Evolutionary conservation across 164 flowering plant species (phyloP), one percentile per base, ranked within the genome.

Genomic region (Magnolia kwangsiensis): DNA sequence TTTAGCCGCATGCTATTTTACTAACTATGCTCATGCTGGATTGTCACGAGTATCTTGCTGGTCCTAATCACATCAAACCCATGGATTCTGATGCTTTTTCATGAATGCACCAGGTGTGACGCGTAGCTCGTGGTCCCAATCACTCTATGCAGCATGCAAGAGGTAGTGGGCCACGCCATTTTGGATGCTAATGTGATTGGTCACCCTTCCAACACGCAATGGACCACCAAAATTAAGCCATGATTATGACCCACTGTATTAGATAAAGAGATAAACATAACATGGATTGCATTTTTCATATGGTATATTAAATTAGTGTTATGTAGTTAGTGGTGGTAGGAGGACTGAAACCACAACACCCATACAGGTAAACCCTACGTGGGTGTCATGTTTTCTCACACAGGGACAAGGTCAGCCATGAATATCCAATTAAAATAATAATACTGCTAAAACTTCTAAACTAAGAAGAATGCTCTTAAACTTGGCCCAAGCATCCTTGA

Each of bases 351-450:
- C 68, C 24, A 21, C 20, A 68, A 37, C 51, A 37, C 50, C 71
- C 49, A 37, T 19, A 29, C 6, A 9, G 24, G 24, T 24, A 65
- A 65, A 65, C 50, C 71, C 71, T 4, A 31, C 16, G 51, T 68
- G 71, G 71, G 51, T 68, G 71, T 68, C 71, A 68, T 68, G 71
- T 68, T 29, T 29, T 31, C 16, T 37, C 50, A 68, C 49, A 68
- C 16, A 7, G 8, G 31, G 20, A 68, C 51, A 37, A 27, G 27
- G 7, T 23, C 23, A 21, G 23, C 24, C 21, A 59, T 19, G 63
- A 13, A 37, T 59, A 59, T 59, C 63, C 68, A n/a, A 5, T 8
- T 27, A 21, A 23, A 27, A 65, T 9, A 65, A 24, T 11, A 65
- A 23, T 11, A 65, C 4, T 10, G 24, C 13, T 20, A 23, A 21